Conservation (phyloP, 352 stramenopile species). For the Thraustotheca clavata region DNA sequence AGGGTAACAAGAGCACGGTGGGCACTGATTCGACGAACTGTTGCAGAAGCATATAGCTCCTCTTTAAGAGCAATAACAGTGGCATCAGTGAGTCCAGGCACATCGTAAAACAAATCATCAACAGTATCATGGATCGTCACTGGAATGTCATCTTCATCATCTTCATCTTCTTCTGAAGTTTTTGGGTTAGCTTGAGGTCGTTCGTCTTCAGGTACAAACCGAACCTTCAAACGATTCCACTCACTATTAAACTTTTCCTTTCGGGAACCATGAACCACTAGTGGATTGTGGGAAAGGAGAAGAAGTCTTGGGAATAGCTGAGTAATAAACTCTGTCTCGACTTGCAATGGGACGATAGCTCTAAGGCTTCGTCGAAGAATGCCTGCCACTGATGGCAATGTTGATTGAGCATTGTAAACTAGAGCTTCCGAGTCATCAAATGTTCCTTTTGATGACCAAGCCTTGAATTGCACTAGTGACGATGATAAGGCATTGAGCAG, state of each 20-base stretch:
- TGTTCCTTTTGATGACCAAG: not conserved
- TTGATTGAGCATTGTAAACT: not conserved
- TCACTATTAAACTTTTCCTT: conserved; percentile 43
- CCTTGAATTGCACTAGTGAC: not conserved
- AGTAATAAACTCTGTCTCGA: not conserved
- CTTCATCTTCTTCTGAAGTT: conserved; percentile 21
- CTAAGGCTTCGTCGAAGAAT: conserved; percentile 12
- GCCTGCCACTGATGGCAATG: not conserved
- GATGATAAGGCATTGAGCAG: conserved; percentile 3
- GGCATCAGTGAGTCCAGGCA: conserved; percentile 49
- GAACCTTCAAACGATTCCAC: conserved; percentile 53
- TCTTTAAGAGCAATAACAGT: conserved; percentile 40
- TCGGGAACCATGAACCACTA: conserved; percentile 52
- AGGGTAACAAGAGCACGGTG: conserved; percentile 64
- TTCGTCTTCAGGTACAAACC: conserved; percentile 34
- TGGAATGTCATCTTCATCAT: conserved; percentile 32
- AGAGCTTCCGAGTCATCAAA: not conserved
- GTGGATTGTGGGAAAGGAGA: conserved; percentile 63
- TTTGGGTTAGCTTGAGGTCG: not conserved
- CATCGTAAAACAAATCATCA: conserved; percentile 69
- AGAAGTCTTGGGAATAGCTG: conserved; percentile 41
- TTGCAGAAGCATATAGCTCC: conserved; percentile 42
- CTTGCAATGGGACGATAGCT: conserved; percentile 26
- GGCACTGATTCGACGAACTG: conserved; percentile 43
- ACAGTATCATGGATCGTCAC: conserved; percentile 55